Conservation (phyloP, 2,329 filamentous ascomycete genomes). For the Daldinia eschscholtzii region DNA sequence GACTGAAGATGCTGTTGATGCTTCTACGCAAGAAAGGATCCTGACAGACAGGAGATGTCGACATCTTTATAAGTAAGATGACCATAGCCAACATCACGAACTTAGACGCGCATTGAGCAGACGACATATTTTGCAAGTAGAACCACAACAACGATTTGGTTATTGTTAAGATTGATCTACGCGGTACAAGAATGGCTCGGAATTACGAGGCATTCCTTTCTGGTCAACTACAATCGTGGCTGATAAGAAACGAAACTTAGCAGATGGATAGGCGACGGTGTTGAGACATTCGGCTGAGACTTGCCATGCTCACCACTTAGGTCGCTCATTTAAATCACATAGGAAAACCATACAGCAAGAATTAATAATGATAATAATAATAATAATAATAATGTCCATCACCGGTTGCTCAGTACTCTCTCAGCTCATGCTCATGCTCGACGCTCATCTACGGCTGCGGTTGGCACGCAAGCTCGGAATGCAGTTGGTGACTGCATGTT, state of each 20-base stretch:
- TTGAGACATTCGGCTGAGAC: slow-evolving; percentile 33
- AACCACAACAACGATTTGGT: slow-evolving; percentile 21
- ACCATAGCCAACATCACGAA: slow-evolving; percentile 47
- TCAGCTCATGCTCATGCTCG: slow-evolving; percentile 51
- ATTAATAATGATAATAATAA: background rate
- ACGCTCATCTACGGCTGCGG: background rate
- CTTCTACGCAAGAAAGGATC: slow-evolving; percentile 1
- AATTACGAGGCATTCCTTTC: slow-evolving; percentile 52
- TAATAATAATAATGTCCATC: background rate
- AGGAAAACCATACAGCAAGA: background rate
- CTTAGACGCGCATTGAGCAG: background rate
- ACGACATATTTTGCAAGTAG: slow-evolving; percentile 30
- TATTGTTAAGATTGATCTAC: slow-evolving; percentile 5
- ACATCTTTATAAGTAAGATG: slow-evolving; percentile 49
- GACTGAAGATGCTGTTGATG: slow-evolving; percentile 39
- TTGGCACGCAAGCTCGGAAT: slow-evolving; percentile 12
- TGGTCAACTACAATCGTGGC: background rate
- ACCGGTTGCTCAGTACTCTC: background rate
- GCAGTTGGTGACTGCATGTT: slow-evolving; percentile 53
- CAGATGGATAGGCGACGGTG: background rate
- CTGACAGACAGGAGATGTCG: slow-evolving; percentile 18
- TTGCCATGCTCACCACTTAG: slow-evolving; percentile 24
- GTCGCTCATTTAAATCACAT: background rate
- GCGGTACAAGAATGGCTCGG: slow-evolving; percentile 45
- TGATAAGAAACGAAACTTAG: background rate